phyloP scores from a whole-genome alignment of 1,284 basidiomycete genomes.

The Bondarzewia mesenterica region DNA sequence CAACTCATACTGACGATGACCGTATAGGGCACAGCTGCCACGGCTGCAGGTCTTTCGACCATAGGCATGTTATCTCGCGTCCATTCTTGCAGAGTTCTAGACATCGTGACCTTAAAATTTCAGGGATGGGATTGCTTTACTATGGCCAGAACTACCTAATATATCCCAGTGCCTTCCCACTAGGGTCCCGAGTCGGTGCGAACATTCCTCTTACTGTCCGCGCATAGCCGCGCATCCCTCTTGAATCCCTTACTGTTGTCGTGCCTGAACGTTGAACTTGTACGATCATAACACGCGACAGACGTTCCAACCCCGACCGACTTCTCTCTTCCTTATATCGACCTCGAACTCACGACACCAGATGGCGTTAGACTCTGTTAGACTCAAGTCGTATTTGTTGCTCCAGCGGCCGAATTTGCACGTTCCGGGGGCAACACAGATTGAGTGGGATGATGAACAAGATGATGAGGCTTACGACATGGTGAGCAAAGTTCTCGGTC shows the following conservation, averaged over 20 bases:
- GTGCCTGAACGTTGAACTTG: not conserved
- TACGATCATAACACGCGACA: conserved; percentile 19
- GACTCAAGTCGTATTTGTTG: conserved; percentile 56
- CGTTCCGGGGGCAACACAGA: conserved; percentile 12
- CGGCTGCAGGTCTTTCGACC: conserved; percentile 58
- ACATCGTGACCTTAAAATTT: conserved; percentile 2
- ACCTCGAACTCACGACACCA: conserved; percentile 57
- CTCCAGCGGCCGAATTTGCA: conserved; percentile 32
- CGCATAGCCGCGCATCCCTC: no score
- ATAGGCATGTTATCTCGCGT: conserved; percentile 37
- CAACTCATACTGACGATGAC: not conserved
- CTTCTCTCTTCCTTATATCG: conserved; percentile 66
- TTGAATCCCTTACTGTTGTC: not conserved
- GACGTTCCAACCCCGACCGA: conserved; percentile 68
- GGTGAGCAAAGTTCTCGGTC: not conserved
- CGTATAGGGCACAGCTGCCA: conserved; percentile 56
- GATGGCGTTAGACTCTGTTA: conserved; percentile 57
- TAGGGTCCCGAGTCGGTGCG: conserved; percentile 71
- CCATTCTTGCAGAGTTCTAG: not conserved
- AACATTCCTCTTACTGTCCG: no score
- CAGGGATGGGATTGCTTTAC: conserved; percentile 69
- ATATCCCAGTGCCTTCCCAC: conserved; percentile 83
- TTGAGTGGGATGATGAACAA: conserved; percentile 17
- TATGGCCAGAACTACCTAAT: conserved; percentile 85
- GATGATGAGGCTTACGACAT: conserved; percentile 17